Conservation (phyloP, 495 filamentous ascomycete genomes). For the Poronia punctata region DNA sequence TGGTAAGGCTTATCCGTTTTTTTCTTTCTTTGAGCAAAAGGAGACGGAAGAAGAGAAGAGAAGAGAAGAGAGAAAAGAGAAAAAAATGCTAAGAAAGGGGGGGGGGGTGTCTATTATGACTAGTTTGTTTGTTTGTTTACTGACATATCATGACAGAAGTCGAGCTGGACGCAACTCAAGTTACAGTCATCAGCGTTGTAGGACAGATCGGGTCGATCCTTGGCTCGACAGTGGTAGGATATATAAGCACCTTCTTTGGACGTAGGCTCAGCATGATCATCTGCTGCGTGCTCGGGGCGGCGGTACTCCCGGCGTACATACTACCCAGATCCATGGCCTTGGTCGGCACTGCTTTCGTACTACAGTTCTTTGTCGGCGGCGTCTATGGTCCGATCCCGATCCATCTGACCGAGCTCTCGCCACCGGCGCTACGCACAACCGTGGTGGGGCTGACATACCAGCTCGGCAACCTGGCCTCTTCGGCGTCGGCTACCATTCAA, state of each 20-base stretch:
- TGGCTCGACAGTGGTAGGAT: conserved; percentile 65
- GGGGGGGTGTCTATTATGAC: too few relatives aligned
- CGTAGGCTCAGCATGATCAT: conserved; percentile 70
- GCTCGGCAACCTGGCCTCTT: conserved; percentile 71
- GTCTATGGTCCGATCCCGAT: conserved; percentile 75
- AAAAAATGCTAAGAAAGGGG: too few relatives aligned
- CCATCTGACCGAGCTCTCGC: conserved; percentile 76
- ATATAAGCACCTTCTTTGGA: conserved; percentile 70
- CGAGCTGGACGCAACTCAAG: conserved; percentile 54
- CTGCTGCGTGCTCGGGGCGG: conserved; percentile 64
- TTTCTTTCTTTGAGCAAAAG: too few relatives aligned
- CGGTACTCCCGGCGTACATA: conserved; percentile 69
- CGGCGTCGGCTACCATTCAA: conserved; percentile 71
- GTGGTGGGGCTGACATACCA: conserved; percentile 73
- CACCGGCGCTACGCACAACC: conserved; percentile 68
- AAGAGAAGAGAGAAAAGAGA: too few relatives aligned
- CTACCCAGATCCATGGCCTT: conserved; percentile 49
- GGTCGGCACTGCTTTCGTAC: conserved; percentile 73
- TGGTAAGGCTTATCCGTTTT: conserved; percentile 16
- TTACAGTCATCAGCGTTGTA: conserved; percentile 74
- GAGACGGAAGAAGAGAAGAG: too few relatives aligned
- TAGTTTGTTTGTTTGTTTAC: too few relatives aligned
- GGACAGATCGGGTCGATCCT: conserved; percentile 71
- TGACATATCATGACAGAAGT: conserved; percentile 42
- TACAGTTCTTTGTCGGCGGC: conserved; percentile 81